These are phyloP conservation scores for Ascochyta fabae DNA, from an alignment of 2,329 filamentous ascomycete species.

Conservation along the genomic window DNA sequence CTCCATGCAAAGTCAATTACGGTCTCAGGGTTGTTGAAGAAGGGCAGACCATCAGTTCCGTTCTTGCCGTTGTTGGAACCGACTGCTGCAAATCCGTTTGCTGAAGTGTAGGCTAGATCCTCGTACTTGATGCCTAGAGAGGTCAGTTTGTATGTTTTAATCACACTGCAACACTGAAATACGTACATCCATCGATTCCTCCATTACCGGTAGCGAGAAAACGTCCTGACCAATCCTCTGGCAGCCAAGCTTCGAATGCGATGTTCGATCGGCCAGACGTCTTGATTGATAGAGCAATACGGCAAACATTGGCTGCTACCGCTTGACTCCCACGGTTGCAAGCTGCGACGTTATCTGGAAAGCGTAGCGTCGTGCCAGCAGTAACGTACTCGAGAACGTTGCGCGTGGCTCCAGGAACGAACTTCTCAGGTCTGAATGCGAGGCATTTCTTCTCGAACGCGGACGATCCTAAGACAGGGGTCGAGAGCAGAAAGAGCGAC, in stretches of 20 bases:
- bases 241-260: slow-evolving; percentile 50
- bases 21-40: slow-evolving; percentile 54
- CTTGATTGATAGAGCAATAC: slow-evolving; percentile 51
- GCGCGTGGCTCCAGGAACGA: slow-evolving; percentile 24
- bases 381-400: slow-evolving; percentile 42
- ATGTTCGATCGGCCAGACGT: slow-evolving; percentile 53
- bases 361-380: slow-evolving; percentile 47
- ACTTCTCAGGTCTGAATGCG: slow-evolving; percentile 26
- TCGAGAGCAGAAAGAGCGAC: slow-evolving; percentile 8
- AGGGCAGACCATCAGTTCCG: slow-evolving; percentile 52
- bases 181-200: slow-evolving; percentile 52
- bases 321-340: slow-evolving; percentile 46
- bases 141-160: background rate
- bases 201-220: slow-evolving; percentile 51
- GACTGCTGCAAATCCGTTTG: slow-evolving; percentile 48
- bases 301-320: slow-evolving; percentile 50
- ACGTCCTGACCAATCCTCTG: slow-evolving; percentile 47
- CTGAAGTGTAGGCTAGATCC: slow-evolving; percentile 48
- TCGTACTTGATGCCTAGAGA: slow-evolving; percentile 49
- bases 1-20: slow-evolving; percentile 58
- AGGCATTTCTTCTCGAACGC: slow-evolving; percentile 27
- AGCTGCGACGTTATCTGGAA: slow-evolving; percentile 47
- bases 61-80: slow-evolving; percentile 53
- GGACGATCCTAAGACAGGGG: slow-evolving; percentile 1
- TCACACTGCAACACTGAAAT: background rate